Conservation (phyloP, 2,329 filamentous ascomycete genomes). For the Epichloe bromicola region DNA sequence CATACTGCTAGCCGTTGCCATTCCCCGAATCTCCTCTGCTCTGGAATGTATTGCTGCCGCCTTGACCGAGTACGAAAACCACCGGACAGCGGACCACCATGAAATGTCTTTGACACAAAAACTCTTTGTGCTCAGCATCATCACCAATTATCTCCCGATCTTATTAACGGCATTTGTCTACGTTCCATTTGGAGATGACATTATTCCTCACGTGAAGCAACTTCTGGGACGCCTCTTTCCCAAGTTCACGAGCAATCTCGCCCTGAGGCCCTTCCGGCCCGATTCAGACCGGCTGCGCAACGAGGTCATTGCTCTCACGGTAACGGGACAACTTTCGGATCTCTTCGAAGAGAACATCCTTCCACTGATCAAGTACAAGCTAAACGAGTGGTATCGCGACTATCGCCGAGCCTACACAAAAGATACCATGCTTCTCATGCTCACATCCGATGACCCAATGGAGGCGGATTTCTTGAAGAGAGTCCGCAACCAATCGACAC, state of each 20-base stretch:
- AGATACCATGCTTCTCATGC: conserved; percentile 32
- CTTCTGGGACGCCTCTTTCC: conserved; percentile 37
- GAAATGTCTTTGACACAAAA: conserved; percentile 60
- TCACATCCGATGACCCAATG: conserved; percentile 42
- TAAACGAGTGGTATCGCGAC: conserved; percentile 30
- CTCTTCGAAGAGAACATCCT: conserved; percentile 61
- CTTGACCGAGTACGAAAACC: conserved; percentile 62
- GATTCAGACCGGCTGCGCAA: conserved; percentile 54
- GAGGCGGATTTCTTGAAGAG: conserved; percentile 51
- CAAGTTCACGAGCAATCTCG: conserved; percentile 34
- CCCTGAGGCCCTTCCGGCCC: conserved; percentile 44
- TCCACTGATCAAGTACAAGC: conserved; percentile 52
- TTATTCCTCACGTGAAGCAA: conserved; percentile 54
- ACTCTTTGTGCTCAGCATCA: conserved; percentile 66
- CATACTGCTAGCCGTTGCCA: conserved; percentile 50
- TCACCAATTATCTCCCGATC: conserved; percentile 66
- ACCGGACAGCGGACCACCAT: conserved; percentile 56
- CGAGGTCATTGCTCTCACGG: conserved; percentile 63
- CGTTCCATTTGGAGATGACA: conserved; percentile 55
- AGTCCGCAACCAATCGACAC: conserved; percentile 53
- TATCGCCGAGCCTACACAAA: conserved; percentile 21
- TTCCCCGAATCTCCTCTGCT: conserved; percentile 51
- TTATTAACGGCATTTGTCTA: conserved; percentile 70
- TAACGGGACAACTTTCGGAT: conserved; percentile 59
- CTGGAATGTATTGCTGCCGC: conserved; percentile 49